Base-by-base conservation (phyloP, 768 basidiomycete species). In the Amanita fuliginea region DNA sequence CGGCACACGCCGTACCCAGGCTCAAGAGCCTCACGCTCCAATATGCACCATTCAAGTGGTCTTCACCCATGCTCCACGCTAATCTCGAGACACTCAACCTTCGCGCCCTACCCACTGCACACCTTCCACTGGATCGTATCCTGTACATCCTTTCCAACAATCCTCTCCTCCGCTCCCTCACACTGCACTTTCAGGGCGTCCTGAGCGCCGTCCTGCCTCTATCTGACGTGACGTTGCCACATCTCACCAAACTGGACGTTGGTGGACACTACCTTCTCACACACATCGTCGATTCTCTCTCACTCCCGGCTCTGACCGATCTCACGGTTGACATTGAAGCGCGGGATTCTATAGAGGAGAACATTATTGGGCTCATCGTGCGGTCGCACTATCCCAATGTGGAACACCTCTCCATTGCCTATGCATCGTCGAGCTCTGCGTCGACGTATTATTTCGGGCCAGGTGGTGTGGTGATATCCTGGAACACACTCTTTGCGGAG, bases 11-110 rank as follows among this genome's bases (percentile, higher is more conserved):
- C 19, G 67, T 83, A 3, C 72, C 76, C 4, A 69, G 70, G 22
- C 68, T 86, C 21, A 60, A 69, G 51, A 72, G 75, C 0, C 64
- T 88, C 10, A 84, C 82, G 21, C 66, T 87, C 9, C 80, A 83
- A 56, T 74, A 84, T 53, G 75, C 81, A 4, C 84, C 86, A 0
- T 86, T 87, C 70, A 82, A 80, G 61, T 83, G 83, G 78, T 80
- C 79, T 3, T 82, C 84, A 0, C 81, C 86, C 1, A 77, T 87
- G 66, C 76, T 88, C 58, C 74, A 71, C 34, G 71, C 72, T 10
- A 73, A 75, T 48, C 67, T 87, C 10, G 72, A 69, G 36, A 70
- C 73, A 2, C 71, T 87, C 49, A 78, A 75, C 50, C 71, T 88
- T 33, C 80, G 80, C 22, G 74, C 82, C 0, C 76, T 86, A 8